A percentile compares a stretch with the other conserved stretches of the same genome.
These are phyloP conservation scores for Fusarium guadeloupense DNA, from an alignment of 2,329 filamentous ascomycete species.

Conservation along the genomic window DNA sequence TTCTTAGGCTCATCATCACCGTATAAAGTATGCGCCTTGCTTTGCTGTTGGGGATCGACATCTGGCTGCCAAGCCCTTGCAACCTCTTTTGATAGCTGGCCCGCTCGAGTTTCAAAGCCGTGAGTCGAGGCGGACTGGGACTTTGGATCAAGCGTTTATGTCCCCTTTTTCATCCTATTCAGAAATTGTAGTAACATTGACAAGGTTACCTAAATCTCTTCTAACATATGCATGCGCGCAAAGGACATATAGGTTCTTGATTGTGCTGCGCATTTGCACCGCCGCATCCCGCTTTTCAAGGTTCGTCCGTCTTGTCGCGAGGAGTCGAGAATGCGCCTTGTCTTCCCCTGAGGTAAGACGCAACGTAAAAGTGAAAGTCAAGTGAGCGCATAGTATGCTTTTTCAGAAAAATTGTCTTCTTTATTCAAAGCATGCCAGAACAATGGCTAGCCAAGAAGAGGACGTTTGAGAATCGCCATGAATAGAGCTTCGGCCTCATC, in stretches of 20 bases:
- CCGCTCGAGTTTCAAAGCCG: constrained; percentile 25
- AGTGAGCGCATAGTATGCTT: constrained; percentile 3
- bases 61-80: constrained; percentile 34
- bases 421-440: constrained; percentile 1
- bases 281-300: constrained; percentile 38
- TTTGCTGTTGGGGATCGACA: constrained; percentile 32
- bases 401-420: not conserved
- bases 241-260: constrained; percentile 9
- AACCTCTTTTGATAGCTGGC: constrained; percentile 29
- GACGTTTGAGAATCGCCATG: constrained; percentile 15
- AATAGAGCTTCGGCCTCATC: constrained; percentile 28
- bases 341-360: constrained; percentile 23
- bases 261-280: constrained; percentile 27
- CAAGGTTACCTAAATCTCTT: not conserved
- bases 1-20: constrained; percentile 33
- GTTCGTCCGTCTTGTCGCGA: constrained; percentile 21
- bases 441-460: constrained; percentile 3
- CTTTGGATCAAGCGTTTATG: not conserved
- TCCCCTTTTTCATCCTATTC: not conserved
- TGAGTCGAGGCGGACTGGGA: constrained; percentile 14
- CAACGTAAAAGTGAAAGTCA: constrained; percentile 2
- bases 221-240: constrained; percentile 21
- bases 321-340: constrained; percentile 32
- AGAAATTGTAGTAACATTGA: not conserved
- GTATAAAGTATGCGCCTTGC: constrained; percentile 36